A percentile compares a stretch with the other conserved stretches of the same genome.
phyloP scores from a whole-genome alignment of 2,329 filamentous ascomycete species.

The Blumeria graminis region DNA sequence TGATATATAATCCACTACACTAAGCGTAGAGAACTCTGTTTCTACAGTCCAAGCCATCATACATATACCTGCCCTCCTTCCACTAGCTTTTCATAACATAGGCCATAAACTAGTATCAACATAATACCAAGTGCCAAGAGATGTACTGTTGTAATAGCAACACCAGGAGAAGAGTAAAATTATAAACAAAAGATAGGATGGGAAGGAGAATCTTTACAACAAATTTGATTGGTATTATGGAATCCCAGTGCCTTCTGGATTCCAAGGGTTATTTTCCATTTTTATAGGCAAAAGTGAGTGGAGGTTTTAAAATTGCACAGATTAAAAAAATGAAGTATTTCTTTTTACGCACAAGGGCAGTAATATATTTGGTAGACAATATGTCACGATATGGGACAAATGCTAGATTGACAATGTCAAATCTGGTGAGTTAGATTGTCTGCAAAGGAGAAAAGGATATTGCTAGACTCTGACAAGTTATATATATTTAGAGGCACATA shows the following conservation, averaged over 20 bases:
- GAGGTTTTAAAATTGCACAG: neutral
- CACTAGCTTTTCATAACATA: too few species aligned
- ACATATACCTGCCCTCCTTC: too few species aligned
- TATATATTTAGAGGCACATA: neutral
- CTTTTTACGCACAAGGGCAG: neutral
- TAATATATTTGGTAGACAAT: neutral
- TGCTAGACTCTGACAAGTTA: neutral
- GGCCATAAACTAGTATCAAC: too few species aligned
- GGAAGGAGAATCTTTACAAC: too few species aligned
- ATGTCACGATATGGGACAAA: neutral
- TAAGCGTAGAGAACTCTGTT: too few species aligned
- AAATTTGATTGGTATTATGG: neutral
- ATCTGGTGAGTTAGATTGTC: slow-evolving; percentile 1
- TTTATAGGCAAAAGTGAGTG: neutral
- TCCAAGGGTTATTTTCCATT: neutral
- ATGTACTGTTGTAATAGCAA: too few species aligned
- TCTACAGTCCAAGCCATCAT: too few species aligned
- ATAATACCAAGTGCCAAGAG: too few species aligned
- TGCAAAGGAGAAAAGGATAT: neutral
- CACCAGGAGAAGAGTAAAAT: too few species aligned
- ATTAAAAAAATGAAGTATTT: neutral
- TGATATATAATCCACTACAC: too few species aligned
- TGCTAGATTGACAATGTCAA: neutral
- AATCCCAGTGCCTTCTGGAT: neutral
- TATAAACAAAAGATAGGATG: too few species aligned